These are phyloP conservation scores for Panellus pusillus DNA, from an alignment of 768 basidiomycete genomes.

Conservation along the genomic window DNA sequence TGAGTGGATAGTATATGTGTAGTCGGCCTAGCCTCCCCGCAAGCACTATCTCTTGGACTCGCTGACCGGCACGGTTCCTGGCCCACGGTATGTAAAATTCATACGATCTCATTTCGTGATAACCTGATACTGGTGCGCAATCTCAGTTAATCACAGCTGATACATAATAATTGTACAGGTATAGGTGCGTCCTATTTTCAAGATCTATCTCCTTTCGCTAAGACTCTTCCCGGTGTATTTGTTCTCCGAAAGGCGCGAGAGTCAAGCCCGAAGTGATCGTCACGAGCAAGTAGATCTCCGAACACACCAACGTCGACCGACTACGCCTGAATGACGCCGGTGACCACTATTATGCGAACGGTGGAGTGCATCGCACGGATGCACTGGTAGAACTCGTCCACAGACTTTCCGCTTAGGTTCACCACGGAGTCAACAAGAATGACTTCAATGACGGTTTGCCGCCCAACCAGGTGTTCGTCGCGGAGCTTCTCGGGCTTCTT, in stretches of 20 bases:
- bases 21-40: too few species aligned
- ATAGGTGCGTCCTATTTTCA: too few species aligned
- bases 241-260: conserved; percentile 25
- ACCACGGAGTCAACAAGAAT: conserved; percentile 27
- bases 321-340: conserved; percentile 22
- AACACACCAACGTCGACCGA: conserved; percentile 17
- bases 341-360: conserved; percentile 21
- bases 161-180: too few species aligned
- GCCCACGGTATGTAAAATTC: too few species aligned
- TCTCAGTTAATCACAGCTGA: too few species aligned
- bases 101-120: too few species aligned
- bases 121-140: too few species aligned
- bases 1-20: too few species aligned
- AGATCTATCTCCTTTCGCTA: background rate
- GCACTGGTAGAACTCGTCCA: conserved; percentile 22
- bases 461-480: conserved; percentile 16
- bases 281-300: conserved; percentile 14
- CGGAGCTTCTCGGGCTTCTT: conserved; percentile 22
- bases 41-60: too few species aligned
- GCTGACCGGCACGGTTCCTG: too few species aligned
- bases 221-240: conserved; percentile 22
- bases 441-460: conserved; percentile 15
- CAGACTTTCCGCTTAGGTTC: conserved; percentile 27
- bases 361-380: conserved; percentile 15
- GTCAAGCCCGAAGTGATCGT: conserved; percentile 22